phyloP scores from a whole-genome alignment of 805 yeast species.

The Ogataea ramenticola region DNA sequence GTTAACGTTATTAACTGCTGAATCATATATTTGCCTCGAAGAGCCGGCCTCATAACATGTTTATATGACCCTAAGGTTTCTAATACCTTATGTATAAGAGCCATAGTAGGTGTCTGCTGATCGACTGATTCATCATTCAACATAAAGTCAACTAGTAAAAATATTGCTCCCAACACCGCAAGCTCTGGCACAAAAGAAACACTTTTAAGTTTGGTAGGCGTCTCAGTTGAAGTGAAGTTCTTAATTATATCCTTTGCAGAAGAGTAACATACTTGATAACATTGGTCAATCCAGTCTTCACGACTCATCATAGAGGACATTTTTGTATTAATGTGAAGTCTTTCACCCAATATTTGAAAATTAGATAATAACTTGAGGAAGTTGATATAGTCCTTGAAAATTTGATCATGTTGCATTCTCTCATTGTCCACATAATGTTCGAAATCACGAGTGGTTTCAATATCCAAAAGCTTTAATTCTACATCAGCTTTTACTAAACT shows the following conservation, averaged over 20 bases:
- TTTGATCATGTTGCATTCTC: slow-evolving; percentile 6
- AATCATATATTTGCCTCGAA: slow-evolving; percentile 21
- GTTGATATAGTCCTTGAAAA: slow-evolving; percentile 7
- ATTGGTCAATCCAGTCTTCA: slow-evolving; percentile 16
- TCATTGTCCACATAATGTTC: slow-evolving; percentile 15
- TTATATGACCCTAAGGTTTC: slow-evolving; percentile 17
- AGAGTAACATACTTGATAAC: slow-evolving; percentile 15
- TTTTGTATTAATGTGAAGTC: slow-evolving; percentile 21
- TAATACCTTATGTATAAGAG: slow-evolving; percentile 9
- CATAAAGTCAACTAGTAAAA: slow-evolving; percentile 22
- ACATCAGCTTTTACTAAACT: slow-evolving; percentile 19
- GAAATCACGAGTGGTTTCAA: slow-evolving; percentile 13
- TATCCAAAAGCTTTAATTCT: slow-evolving; percentile 17
- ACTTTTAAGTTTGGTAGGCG: slow-evolving; percentile 14
- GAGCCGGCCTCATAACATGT: slow-evolving; percentile 21
- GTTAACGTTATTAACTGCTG: background rate
- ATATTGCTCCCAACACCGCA: slow-evolving; percentile 19
- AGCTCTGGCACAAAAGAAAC: slow-evolving; percentile 17
- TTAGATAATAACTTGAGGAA: slow-evolving; percentile 12
- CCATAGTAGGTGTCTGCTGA: slow-evolving; percentile 10
- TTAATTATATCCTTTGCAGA: slow-evolving; percentile 13
- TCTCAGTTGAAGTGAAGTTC: slow-evolving; percentile 8
- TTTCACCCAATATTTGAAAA: slow-evolving; percentile 14
- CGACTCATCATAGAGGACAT: slow-evolving; percentile 20
- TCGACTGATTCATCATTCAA: slow-evolving; percentile 13